phyloP scores from a whole-genome alignment of 2,329 filamentous ascomycete genomes.

The Penicillium griseofulvum region DNA sequence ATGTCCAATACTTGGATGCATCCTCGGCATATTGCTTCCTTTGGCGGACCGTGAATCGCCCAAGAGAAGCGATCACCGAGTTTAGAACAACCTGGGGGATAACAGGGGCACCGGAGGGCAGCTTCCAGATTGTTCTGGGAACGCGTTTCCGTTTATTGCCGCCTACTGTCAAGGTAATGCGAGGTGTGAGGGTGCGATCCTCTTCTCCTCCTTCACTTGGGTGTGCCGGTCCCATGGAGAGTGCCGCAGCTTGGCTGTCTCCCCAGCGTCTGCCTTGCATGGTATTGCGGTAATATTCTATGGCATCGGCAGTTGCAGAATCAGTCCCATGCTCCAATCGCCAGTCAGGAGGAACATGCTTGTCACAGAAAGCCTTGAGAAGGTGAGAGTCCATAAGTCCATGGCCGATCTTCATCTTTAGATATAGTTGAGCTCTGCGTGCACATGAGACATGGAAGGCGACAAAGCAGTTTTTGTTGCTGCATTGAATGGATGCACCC shows the following conservation, averaged over 20 bases:
- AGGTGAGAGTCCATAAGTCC: constrained; percentile 77
- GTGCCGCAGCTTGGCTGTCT: constrained; percentile 79
- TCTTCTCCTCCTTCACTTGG: constrained; percentile 45
- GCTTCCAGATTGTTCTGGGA: constrained; percentile 76
- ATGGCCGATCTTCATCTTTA: constrained; percentile 95
- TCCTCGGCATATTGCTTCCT: constrained; percentile 91
- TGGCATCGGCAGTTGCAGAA: constrained; percentile 74
- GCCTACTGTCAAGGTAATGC: constrained; percentile 53
- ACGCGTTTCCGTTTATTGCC: constrained; percentile 60
- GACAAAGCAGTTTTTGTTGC: constrained; percentile 94
- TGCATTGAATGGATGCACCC: constrained; percentile 97
- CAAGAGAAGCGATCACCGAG: constrained; percentile 77
- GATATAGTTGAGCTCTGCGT: constrained; percentile 76
- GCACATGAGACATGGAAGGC: constrained; percentile 98
- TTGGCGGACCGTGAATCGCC: constrained; percentile 78
- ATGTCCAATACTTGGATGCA: constrained; percentile 94
- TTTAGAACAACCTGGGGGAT: constrained; percentile 87
- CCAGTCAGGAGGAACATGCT: constrained; percentile 88
- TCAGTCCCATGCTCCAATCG: constrained; percentile 80
- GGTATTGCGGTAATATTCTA: constrained; percentile 81
- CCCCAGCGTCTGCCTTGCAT: constrained; percentile 92
- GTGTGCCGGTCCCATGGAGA: constrained; percentile 73
- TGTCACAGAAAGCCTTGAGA: constrained; percentile 93
- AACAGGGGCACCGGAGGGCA: constrained; percentile 91
- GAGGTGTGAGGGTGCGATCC: constrained; percentile 42